Evolutionary conservation across 2,329 filamentous ascomycete species (phyloP), one percentile per base, ranked within the genome.

Genomic region (Aspergillus sp.): DNA sequence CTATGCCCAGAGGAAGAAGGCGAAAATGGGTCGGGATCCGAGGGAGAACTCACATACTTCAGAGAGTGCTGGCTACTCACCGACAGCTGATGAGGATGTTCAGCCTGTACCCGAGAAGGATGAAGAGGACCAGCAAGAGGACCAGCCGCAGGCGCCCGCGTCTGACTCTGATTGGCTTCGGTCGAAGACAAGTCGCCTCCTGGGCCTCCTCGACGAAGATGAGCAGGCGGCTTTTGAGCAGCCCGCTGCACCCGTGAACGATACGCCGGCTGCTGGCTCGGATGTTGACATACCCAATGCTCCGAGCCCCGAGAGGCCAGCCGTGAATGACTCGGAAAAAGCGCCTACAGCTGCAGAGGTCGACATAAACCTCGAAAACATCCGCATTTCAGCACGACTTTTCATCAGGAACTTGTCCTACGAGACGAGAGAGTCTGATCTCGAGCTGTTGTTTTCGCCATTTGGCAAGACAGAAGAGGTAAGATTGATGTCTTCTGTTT

Each of bases 351-450:
- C 64, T 52, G 60, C 67, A 20, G 61, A 71, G 49, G 64, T 70
- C 7, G 74, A 79, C 58, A 73, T 73, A 33, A 75, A 83, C 58
- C 74, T 87, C 52, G 83, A 87, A 49, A 82, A 84, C 51, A 89
- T 96, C 59, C 83, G 83, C 56, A 81, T 85, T 56, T 96, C 88
- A 47, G 86, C 86, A 59, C 86, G 95, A 61, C 79, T 99, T 1
- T 99, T 97, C 73, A 80, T 97, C 24, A 85, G 95, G 51, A 99
- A 99, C 71, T 80, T 99, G 44, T 85, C 92, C 12, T 99, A 95
- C 72, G 86, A 85, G 60, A 85, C 88, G 17, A 89, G 85, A 0
- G 88, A 95, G 68, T 86, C 90, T 46, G 90, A 96, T 65, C 79
- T 99, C 5, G 83, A 86, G 58, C 79, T 83, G 24, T 79, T 88